Evolutionary conservation across 2,329 filamentous ascomycete species (phyloP).

Genomic region (Neofusicoccum laricinum): DNA sequence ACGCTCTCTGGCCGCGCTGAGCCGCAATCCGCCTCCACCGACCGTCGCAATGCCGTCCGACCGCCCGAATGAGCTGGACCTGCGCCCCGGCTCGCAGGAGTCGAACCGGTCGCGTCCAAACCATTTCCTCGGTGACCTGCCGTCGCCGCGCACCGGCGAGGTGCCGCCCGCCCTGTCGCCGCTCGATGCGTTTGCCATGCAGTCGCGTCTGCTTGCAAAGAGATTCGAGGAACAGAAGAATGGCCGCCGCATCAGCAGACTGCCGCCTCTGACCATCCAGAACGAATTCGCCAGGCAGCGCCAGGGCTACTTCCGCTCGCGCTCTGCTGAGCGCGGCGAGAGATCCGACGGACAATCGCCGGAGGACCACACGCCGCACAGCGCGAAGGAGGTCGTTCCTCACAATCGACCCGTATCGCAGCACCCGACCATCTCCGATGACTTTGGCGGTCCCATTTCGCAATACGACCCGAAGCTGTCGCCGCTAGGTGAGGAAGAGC

Average conservation of each 20-base stretch:
- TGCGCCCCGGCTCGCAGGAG: slow-evolving; percentile 25
- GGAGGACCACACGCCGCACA: slow-evolving; percentile 24
- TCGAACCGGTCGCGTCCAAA: slow-evolving; percentile 24
- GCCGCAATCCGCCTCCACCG: slow-evolving; percentile 18
- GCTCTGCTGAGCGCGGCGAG: slow-evolving; percentile 61
- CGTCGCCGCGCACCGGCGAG: slow-evolving; percentile 51
- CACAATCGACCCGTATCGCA: slow-evolving; percentile 34
- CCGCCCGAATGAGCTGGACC: slow-evolving; percentile 32
- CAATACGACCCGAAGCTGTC: slow-evolving; percentile 32
- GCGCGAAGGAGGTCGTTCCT: slow-evolving; percentile 24
- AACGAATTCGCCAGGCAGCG: slow-evolving; percentile 71
- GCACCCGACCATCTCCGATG: slow-evolving; percentile 35
- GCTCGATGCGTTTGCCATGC: slow-evolving; percentile 89
- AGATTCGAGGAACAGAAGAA: slow-evolving; percentile 72
- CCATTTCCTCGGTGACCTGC: slow-evolving; percentile 37
- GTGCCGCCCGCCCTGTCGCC: slow-evolving; percentile 88
- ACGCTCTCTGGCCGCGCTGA: slow-evolving; percentile 16
- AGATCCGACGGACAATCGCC: slow-evolving; percentile 48
- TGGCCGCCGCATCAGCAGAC: slow-evolving; percentile 76
- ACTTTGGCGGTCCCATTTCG: slow-evolving; percentile 27
- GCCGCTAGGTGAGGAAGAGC: slow-evolving; percentile 33
- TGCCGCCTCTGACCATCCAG: slow-evolving; percentile 78
- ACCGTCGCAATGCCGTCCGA: slow-evolving; percentile 17
- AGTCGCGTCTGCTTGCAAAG: slow-evolving; percentile 82
- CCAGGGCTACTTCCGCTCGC: slow-evolving; percentile 75